Conservation (phyloP, 768 basidiomycete species). For the Suillus subaureus region DNA sequence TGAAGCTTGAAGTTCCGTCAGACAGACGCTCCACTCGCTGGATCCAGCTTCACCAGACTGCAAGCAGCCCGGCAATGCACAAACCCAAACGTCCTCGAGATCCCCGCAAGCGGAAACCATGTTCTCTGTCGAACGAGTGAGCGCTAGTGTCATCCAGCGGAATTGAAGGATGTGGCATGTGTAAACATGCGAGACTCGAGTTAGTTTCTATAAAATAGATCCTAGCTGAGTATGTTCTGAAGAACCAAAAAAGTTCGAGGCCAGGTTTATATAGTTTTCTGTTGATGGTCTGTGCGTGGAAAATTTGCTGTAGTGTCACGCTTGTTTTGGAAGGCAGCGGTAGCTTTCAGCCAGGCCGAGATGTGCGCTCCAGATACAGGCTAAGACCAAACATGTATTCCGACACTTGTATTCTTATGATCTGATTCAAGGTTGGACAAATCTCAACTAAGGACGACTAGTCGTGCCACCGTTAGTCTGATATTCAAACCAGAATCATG, state of each 20-base stretch:
- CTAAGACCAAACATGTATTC: no score
- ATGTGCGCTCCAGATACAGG: no score
- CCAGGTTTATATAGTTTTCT: slow-evolving; percentile 36
- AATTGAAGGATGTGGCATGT: slow-evolving; percentile 74
- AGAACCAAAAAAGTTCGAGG: slow-evolving; percentile 29
- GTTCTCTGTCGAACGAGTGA: slow-evolving; percentile 72
- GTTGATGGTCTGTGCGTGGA: slow-evolving; percentile 37
- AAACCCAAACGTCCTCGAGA: slow-evolving; percentile 69
- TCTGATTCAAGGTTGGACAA: no score
- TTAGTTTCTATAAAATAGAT: slow-evolving; percentile 81
- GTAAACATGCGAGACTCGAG: slow-evolving; percentile 80
- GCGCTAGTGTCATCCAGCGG: slow-evolving; percentile 69
- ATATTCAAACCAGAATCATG: no score
- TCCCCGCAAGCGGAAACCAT: slow-evolving; percentile 40
- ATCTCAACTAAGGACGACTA: no score
- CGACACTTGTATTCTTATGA: no score
- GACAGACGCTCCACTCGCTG: slow-evolving; percentile 63
- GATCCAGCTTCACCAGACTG: slow-evolving; percentile 27
- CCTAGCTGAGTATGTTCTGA: slow-evolving; percentile 81
- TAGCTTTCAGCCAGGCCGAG: no score
- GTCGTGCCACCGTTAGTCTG: no score
- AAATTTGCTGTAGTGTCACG: background rate
- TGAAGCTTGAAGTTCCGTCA: slow-evolving; percentile 52
- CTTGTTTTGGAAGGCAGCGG: background rate
- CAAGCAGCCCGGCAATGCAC: slow-evolving; percentile 30